These are phyloP conservation scores for Deakozyma indianensis DNA, from an alignment of 805 yeast genomes.

Conservation along the genomic window DNA sequence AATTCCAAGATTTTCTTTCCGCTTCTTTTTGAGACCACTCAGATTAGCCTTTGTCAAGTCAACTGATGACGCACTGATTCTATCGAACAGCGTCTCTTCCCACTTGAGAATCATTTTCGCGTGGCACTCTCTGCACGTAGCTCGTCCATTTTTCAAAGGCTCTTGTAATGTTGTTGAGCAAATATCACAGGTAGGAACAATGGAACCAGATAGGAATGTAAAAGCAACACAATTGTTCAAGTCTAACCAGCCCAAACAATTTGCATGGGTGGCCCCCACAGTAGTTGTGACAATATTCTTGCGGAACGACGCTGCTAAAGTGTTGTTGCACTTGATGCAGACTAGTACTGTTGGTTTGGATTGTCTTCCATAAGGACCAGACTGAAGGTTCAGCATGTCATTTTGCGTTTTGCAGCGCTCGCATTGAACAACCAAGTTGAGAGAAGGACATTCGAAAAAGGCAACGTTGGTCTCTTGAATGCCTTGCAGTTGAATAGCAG, in stretches of 20 bases:
- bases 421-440: constrained; percentile 23
- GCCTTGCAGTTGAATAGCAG: constrained; percentile 21
- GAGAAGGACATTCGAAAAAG: constrained; percentile 20
- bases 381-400: constrained; percentile 20
- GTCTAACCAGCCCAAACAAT: constrained; percentile 24
- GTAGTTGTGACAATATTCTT: constrained; percentile 19
- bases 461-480: constrained; percentile 20
- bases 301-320: constrained; percentile 21
- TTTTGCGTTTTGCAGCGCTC: constrained; percentile 23
- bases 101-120: constrained; percentile 20
- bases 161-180: constrained; percentile 17
- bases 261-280: constrained; percentile 15
- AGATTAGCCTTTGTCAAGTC: constrained; percentile 8
- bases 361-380: constrained; percentile 21
- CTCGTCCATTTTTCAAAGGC: constrained; percentile 19
- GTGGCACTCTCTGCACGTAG: constrained; percentile 24
- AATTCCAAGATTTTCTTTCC: constrained; percentile 17
- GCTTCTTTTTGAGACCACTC: constrained; percentile 8
- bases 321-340: constrained; percentile 23
- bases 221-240: constrained; percentile 22
- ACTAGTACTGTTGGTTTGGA: constrained; percentile 17
- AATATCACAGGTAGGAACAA: constrained; percentile 22
- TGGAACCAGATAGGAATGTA: constrained; percentile 23
- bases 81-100: constrained; percentile 20
- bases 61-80: constrained; percentile 17